Conservation (phyloP, 768 basidiomycete species). For the Mycena floridula region DNA sequence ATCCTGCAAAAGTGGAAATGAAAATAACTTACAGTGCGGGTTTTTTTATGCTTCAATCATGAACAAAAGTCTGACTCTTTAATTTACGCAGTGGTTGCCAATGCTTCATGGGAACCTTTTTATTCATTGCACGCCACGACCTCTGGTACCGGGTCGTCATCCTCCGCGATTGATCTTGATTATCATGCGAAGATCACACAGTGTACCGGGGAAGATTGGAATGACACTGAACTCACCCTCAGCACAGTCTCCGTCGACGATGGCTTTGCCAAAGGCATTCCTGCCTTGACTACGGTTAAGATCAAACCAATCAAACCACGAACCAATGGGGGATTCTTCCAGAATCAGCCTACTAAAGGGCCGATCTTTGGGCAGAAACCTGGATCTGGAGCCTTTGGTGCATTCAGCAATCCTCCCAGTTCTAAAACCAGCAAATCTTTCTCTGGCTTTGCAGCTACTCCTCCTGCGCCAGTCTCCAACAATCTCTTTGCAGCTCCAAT, state of each 20-base stretch:
- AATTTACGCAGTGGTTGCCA: constrained; percentile 36
- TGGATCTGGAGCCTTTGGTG: not conserved
- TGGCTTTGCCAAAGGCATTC: constrained; percentile 24
- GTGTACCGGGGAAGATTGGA: constrained; percentile 59
- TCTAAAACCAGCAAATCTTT: too few relatives aligned
- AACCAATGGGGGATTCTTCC: not conserved
- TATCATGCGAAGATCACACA: constrained; percentile 52
- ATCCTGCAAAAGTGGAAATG: constrained; percentile 30
- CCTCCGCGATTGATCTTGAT: constrained; percentile 38
- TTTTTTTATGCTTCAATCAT: not conserved
- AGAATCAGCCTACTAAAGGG: not conserved
- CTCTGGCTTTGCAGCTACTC: not conserved
- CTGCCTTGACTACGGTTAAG: constrained; percentile 24
- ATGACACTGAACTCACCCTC: constrained; percentile 39
- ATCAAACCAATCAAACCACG: constrained; percentile 17
- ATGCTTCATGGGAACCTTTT: constrained; percentile 44
- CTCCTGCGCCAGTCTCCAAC: not conserved
- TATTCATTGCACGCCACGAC: constrained; percentile 56
- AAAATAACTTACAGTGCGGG: constrained; percentile 48
- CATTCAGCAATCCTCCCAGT: constrained; percentile 1
- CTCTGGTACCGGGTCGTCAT: constrained; percentile 32
- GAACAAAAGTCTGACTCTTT: too few relatives aligned
- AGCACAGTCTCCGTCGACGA: constrained; percentile 41
- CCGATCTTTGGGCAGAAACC: not conserved
- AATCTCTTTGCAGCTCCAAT: not conserved